Conservation (phyloP, 2,329 filamentous ascomycete species). For the Dactylellina sp. region DNA sequence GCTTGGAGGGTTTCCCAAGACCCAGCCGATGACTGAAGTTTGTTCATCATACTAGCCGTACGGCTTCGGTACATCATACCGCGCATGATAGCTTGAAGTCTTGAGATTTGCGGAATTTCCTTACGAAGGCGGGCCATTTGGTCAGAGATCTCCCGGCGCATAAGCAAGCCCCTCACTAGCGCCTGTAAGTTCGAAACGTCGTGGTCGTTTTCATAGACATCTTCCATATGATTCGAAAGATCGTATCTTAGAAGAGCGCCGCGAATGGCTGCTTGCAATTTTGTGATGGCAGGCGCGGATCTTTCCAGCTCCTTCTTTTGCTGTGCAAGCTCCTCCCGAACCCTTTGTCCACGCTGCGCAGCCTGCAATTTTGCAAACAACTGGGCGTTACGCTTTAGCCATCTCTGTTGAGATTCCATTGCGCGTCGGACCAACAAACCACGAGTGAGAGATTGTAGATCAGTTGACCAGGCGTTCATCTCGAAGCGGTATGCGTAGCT, state of each 20-base stretch:
- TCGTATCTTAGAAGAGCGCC: conserved; percentile 59
- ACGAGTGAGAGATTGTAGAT: conserved; percentile 52
- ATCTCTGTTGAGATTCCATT: conserved; percentile 64
- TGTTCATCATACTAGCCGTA: conserved; percentile 69
- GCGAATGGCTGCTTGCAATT: conserved; percentile 70
- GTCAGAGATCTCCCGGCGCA: conserved; percentile 64
- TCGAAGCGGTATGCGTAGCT: conserved; percentile 60
- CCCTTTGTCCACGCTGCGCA: conserved; percentile 66
- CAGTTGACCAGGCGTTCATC: conserved; percentile 59
- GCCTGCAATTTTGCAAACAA: conserved; percentile 69
- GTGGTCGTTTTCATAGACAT: conserved; percentile 58
- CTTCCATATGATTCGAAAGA: conserved; percentile 56
- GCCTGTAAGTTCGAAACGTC: conserved; percentile 58
- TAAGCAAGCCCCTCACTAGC: conserved; percentile 64
- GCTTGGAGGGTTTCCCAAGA: conserved; percentile 73
- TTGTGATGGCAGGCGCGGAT: conserved; percentile 65
- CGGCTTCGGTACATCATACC: conserved; percentile 74
- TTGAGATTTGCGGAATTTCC: conserved; percentile 61
- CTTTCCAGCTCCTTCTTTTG: conserved; percentile 64
- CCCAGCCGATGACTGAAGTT: conserved; percentile 68
- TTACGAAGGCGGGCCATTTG: conserved; percentile 52
- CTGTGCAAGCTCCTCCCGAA: conserved; percentile 65
- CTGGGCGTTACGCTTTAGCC: conserved; percentile 64
- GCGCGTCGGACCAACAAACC: conserved; percentile 63
- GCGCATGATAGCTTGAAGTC: conserved; percentile 75